Conservation (phyloP, 1,139 yeast genomes). For the Suhomyces coccinellae region DNA sequence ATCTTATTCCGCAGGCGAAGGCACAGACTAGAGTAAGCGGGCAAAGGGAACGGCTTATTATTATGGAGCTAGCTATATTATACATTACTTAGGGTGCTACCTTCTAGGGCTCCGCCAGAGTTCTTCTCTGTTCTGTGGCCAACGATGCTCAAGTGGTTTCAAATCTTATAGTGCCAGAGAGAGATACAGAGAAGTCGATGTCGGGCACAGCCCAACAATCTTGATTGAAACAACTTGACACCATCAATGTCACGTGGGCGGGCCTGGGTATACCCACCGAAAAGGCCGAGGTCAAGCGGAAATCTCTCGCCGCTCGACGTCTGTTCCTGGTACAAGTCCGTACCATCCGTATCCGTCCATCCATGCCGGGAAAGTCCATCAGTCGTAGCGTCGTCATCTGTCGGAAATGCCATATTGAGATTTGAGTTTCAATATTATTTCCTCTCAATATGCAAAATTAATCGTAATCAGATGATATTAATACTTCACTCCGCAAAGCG, state of each 20-base stretch:
- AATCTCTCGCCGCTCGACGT: too few relatives aligned
- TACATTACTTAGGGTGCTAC: conserved; percentile 4
- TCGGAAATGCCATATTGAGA: too few relatives aligned
- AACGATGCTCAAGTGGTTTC: conserved; percentile 12
- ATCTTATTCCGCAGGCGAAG: not conserved
- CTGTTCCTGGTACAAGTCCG: too few relatives aligned
- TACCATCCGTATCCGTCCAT: not conserved
- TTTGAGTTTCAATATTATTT: too few relatives aligned
- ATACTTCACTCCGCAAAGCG: too few relatives aligned
- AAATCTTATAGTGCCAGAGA: conserved; percentile 3
- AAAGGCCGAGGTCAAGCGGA: conserved; percentile 5
- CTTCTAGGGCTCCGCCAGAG: not conserved
- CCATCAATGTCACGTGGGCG: conserved; percentile 9
- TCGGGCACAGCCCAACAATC: conserved; percentile 10
- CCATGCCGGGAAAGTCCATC: not conserved
- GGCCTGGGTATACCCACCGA: conserved; percentile 8
- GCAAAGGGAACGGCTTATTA: conserved; percentile 1
- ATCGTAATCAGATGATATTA: too few relatives aligned
- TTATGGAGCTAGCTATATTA: conserved; percentile 1
- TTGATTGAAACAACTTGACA: conserved; percentile 12
- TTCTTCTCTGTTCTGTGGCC: conserved; percentile 5
- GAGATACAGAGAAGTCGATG: conserved; percentile 10
- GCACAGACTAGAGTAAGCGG: not conserved
- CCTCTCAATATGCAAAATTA: too few relatives aligned
- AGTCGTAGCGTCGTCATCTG: not conserved